Evolutionary conservation across 2,329 filamentous ascomycete species (phyloP).

Genomic region (Elsinoe necatrix): DNA sequence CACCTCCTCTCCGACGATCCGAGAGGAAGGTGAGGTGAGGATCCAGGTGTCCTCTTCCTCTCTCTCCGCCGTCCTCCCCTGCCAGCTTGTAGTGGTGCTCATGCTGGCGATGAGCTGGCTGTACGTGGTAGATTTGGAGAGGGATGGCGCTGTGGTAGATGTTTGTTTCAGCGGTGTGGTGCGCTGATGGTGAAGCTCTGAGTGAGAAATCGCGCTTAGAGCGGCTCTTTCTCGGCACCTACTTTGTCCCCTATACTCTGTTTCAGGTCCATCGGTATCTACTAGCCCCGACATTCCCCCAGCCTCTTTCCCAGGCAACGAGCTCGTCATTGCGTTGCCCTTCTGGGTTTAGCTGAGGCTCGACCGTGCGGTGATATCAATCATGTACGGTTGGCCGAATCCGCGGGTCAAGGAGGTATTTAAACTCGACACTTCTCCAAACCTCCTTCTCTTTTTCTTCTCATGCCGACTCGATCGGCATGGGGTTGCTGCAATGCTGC

Average conservation of each 20-base stretch:
- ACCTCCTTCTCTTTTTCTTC: background rate
- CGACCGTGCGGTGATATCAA: background rate
- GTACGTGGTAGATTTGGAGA: background rate
- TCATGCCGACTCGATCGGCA: too few species aligned
- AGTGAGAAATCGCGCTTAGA: background rate
- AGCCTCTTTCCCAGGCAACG: background rate
- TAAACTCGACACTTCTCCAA: background rate
- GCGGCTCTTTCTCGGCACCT: background rate
- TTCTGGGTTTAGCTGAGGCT: background rate
- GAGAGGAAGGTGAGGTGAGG: background rate
- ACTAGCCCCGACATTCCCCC: background rate
- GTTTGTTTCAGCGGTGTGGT: background rate
- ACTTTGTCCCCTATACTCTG: background rate
- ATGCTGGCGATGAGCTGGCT: background rate
- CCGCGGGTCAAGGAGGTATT: background rate
- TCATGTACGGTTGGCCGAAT: background rate
- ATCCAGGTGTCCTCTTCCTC: constrained; percentile 10
- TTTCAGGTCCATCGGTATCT: background rate
- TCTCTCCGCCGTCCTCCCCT: background rate
- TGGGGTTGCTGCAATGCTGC: too few species aligned
- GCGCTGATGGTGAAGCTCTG: background rate
- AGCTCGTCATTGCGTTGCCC: background rate
- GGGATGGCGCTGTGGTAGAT: background rate
- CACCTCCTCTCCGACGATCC: background rate
- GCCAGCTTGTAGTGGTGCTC: background rate